These are phyloP conservation scores for Hansenula sp. DNA, from an alignment of 1,139 yeast genomes.

Conservation along the genomic window DNA sequence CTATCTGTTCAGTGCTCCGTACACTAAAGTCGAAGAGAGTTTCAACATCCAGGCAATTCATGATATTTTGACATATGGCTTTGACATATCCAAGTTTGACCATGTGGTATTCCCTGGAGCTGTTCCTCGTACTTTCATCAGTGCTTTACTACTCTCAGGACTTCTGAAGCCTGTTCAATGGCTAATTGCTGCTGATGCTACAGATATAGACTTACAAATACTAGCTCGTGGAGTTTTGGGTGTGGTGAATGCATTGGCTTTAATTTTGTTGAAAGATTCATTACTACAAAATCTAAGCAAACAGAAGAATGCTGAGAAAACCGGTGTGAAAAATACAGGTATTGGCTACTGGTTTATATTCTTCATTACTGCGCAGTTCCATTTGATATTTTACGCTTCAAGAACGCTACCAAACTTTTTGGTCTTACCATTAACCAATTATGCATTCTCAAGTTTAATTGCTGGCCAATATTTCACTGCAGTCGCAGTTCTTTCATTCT, in stretches of 20 bases:
- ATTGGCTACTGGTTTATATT: conserved; percentile 57
- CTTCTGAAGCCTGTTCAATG: conserved; percentile 32
- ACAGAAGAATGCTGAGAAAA: conserved; percentile 7
- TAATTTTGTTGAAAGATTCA: conserved; percentile 28
- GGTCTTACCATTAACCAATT: conserved; percentile 69
- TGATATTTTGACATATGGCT: conserved; percentile 69
- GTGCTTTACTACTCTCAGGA: conserved; percentile 54
- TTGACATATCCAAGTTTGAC: conserved; percentile 52
- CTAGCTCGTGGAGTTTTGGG: conserved; percentile 53
- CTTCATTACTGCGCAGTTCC: conserved; percentile 68
- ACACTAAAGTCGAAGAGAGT: conserved; percentile 91
- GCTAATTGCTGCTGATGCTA: conserved; percentile 15
- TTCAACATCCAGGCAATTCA: conserved; percentile 89
- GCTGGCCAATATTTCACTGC: conserved; percentile 47
- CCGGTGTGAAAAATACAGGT: conserved; percentile 2
- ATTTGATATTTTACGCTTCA: conserved; percentile 68
- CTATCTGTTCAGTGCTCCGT: conserved; percentile 62
- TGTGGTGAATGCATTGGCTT: conserved; percentile 36
- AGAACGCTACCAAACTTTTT: conserved; percentile 85
- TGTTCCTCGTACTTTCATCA: conserved; percentile 83
- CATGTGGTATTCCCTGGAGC: conserved; percentile 81
- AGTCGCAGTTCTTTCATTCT: conserved; percentile 53
- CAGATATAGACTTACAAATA: conserved; percentile 43
- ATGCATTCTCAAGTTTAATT: conserved; percentile 48
- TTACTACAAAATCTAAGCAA: conserved; percentile 17